Base-by-base conservation (phyloP, 2,329 filamentous ascomycete species). In the Colletotrichum neosansevieriae region DNA sequence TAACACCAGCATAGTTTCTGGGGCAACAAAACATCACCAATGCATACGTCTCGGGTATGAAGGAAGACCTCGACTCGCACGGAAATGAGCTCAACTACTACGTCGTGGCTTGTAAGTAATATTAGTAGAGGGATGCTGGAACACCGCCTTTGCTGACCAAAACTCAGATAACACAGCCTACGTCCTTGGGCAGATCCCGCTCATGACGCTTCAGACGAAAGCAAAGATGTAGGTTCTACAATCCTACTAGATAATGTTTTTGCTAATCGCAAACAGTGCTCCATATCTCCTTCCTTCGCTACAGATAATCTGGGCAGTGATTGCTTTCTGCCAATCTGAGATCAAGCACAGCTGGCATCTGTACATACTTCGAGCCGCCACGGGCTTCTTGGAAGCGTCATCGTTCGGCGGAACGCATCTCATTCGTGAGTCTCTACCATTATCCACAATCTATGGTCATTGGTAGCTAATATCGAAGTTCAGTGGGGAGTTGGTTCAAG, bases 401-500 rank as follows among this genome's bases (percentile, higher is more conserved):
- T 73, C 74, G 0, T 75, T 75, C 63, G 72, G 74, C 1, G 75
- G 75, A 7, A 75, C 74, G 1, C 75, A 76, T 67, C 71, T 76
- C 7, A 73, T 76, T 29, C 70, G 74, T 76, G 19, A 61, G 74
- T 67, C 24, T 21, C 15, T 3, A 4, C 21, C 12, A 5, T 34
- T 12, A 12, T 24, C 21, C 19, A 10, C 13, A 51, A 5, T 17
- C 2, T 4, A 19, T 10, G 24, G 15, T 11, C 24, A 9, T 32
- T 2, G 24, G 15, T 24, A n/a, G 15, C 76, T 53, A 71, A 63
- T 5, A 1, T 10, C 2, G 9, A 1, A 11, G 80, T 79, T 45
- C 76, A 2, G 79, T 84, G 32, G 80, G 82, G 1, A 80, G 77
- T 1, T 84, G 82, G 82, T 84, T 84, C 68, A 75, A 76, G 69